These are phyloP conservation scores for Dacryopinax spathularia DNA, from an alignment of 768 basidiomycete species.

Conservation along the genomic window DNA sequence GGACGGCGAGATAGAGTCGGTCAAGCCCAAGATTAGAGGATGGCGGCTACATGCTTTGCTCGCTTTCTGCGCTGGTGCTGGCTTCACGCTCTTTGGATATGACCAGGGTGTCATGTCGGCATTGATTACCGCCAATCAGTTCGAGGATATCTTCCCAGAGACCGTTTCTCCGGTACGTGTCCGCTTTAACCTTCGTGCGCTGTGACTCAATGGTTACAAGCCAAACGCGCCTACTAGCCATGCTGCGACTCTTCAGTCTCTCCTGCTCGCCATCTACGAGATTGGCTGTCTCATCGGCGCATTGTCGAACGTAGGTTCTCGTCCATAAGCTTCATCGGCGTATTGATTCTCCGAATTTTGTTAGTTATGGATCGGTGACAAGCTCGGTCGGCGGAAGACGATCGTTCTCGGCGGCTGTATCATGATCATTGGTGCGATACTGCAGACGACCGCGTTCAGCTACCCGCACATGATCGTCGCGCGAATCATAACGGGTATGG, in stretches of 20 bases:
- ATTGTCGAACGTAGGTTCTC: constrained; percentile 36
- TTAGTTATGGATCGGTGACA: constrained; percentile 9
- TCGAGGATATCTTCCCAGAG: neutral
- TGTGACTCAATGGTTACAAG: constrained; percentile 40
- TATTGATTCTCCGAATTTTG: neutral
- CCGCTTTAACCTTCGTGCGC: constrained; percentile 15
- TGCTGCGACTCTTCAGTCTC: constrained; percentile 41
- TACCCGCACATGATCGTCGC: constrained; percentile 51
- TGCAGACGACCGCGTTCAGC: constrained; percentile 27
- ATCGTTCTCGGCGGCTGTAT: constrained; percentile 2
- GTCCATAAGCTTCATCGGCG: neutral
- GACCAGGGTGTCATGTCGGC: constrained; percentile 64
- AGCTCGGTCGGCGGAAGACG: constrained; percentile 8
- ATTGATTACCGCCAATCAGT: constrained; percentile 37
- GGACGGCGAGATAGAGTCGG: constrained; percentile 25
- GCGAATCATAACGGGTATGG: constrained; percentile 46
- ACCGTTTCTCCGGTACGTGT: neutral
- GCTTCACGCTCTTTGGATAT: constrained; percentile 53
- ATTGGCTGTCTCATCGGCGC: constrained; percentile 52
- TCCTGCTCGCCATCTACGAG: constrained; percentile 50
- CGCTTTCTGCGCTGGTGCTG: constrained; percentile 43
- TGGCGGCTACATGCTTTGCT: constrained; percentile 34
- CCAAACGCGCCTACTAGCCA: constrained; percentile 10
- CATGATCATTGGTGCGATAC: neutral
- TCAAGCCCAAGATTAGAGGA: constrained; percentile 30